These are phyloP conservation scores for Nosema muscidifuracis DNA, from an alignment of 371 early-diverging fungal species.

Conservation along the genomic window DNA sequence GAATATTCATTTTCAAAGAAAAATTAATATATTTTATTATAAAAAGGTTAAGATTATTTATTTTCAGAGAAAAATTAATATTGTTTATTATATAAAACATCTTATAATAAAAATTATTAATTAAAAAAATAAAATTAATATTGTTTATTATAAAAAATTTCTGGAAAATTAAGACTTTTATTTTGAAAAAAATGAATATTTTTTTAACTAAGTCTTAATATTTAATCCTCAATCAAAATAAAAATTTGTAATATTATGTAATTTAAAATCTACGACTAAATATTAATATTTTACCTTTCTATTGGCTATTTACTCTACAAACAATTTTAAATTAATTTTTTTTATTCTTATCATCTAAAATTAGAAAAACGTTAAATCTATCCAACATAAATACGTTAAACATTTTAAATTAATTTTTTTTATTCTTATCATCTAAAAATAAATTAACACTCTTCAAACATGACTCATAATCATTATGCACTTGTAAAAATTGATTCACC, in stretches of 20 bases:
- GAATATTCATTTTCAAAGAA: too few species aligned
- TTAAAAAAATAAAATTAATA: too few species aligned
- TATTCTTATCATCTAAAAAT: constrained; percentile 35
- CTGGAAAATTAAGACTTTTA: too few species aligned
- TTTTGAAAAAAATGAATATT: too few species aligned
- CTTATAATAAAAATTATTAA: too few species aligned
- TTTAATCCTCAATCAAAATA: too few species aligned
- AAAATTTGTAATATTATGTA: not conserved
- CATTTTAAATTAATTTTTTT: not conserved
- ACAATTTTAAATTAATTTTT: not conserved
- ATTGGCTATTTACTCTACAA: not conserved
- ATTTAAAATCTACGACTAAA: not conserved
- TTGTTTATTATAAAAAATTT: too few species aligned
- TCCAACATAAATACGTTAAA: constrained; percentile 23
- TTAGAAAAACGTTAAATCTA: constrained; percentile 3
- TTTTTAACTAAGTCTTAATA: too few species aligned
- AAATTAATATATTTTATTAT: too few species aligned
- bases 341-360: constrained; percentile 30
- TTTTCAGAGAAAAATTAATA: too few species aligned
- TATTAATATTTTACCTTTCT: not conserved
- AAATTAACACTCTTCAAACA: constrained; percentile 5
- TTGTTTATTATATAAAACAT: too few species aligned
- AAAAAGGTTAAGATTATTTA: too few species aligned
- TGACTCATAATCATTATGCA: constrained; percentile 26
- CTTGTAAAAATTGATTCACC: constrained; percentile 62